A percentile compares a stretch with the other conserved stretches of the same genome.
Conservation (phyloP, 331 rosid genomes). For the Acacia concinna region DNA sequence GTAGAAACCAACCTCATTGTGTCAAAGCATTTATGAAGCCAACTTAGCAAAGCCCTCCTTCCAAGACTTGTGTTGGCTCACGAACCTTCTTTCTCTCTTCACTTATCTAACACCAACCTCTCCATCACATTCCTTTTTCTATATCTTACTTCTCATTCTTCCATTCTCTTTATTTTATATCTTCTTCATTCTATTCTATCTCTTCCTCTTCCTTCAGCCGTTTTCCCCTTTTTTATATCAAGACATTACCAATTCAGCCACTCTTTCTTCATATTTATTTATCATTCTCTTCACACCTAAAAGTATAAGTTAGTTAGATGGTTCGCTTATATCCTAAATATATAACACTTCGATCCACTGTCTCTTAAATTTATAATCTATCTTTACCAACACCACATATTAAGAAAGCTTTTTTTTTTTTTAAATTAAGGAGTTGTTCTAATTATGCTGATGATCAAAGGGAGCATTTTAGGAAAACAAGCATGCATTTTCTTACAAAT, state of each 20-base stretch:
- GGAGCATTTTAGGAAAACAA: no score
- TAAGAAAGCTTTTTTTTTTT: accelerated
- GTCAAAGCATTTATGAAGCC: not conserved
- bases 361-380: no score
- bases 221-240: not conserved
- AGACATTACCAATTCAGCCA: not conserved
- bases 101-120: not conserved
- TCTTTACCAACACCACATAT: not conserved
- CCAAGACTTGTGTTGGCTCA: not conserved
- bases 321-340: not conserved
- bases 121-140: not conserved
- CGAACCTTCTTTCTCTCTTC: not conserved
- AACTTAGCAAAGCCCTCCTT: not conserved
- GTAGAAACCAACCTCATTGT: not conserved
- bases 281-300: accelerated
- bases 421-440: not conserved
- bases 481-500: no score
- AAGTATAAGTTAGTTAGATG: no score
- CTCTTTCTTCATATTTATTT: not conserved
- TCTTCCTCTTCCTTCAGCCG: not conserved
- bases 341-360: not conserved
- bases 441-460: no score
- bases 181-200: not conserved
- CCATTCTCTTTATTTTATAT: not conserved
- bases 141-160: not conserved